Evolutionary conservation across 140 eudicot species (phyloP).

Genomic region (Oenanthe javanica): DNA sequence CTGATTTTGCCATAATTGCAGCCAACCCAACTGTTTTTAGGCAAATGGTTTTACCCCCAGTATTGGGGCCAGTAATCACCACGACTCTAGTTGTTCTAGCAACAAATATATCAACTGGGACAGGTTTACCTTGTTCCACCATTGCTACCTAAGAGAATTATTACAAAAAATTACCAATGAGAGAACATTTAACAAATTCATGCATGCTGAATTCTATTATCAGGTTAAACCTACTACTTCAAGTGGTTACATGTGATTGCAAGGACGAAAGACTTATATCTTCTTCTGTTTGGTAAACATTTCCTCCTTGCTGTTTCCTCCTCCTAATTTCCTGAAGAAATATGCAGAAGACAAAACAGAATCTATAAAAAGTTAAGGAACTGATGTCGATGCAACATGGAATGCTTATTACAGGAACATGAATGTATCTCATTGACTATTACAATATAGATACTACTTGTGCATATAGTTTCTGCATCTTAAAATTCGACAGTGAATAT

Average conservation of each 20-base stretch:
- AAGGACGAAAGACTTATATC: conserved; percentile 39
- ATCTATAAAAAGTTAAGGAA: neutral
- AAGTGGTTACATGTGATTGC: conserved; percentile 46
- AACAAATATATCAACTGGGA: conserved; percentile 66
- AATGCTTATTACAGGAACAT: neutral
- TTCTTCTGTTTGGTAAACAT: conserved; percentile 39
- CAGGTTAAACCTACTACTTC: neutral
- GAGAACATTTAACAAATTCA: neutral
- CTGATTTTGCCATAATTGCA: conserved; percentile 96
- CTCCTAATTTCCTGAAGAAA: conserved; percentile 70
- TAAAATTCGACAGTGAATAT: neutral
- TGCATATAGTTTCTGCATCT: neutral
- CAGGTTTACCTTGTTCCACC: conserved; percentile 59
- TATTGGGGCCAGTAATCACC: conserved; percentile 94
- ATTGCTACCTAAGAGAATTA: conserved; percentile 48
- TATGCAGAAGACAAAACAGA: neutral
- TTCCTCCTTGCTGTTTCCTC: conserved; percentile 60
- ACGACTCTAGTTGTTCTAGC: conserved; percentile 59
- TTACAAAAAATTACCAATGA: neutral
- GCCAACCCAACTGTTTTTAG: conserved; percentile 94
- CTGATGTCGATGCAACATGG: neutral
- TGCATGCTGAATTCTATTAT: neutral
- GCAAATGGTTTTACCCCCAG: conserved; percentile 95
- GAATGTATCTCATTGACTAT: neutral
- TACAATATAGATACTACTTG: neutral